Conservation (phyloP, 331 rosid genomes). For the Prunus yedoensis region DNA sequence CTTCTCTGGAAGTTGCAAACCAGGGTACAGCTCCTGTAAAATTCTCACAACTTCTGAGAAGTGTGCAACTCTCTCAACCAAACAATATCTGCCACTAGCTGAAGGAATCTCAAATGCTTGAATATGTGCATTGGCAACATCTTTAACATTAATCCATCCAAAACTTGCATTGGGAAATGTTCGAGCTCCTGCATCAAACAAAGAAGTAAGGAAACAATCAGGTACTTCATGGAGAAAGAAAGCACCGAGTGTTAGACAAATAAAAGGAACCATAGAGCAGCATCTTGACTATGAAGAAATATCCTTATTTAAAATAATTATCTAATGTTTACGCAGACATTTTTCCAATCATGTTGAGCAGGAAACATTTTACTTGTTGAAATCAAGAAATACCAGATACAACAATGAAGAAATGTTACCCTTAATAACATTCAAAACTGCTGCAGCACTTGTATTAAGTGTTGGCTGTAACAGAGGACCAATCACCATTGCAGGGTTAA, state of each 20-base stretch:
- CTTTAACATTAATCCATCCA: constrained; percentile 73
- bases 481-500: constrained; percentile 66
- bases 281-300: neutral
- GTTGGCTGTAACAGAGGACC: constrained; percentile 86
- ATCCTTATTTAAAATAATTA: neutral
- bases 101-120: constrained; percentile 71
- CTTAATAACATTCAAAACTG: constrained; percentile 44
- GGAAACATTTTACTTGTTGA: neutral
- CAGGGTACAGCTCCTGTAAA: constrained; percentile 53
- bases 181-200: constrained; percentile 49
- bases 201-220: neutral
- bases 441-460: constrained; percentile 56
- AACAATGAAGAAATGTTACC: constrained; percentile 39
- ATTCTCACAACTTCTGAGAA: constrained; percentile 44
- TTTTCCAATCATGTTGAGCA: neutral
- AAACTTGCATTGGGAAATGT: constrained; percentile 43
- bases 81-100: constrained; percentile 66
- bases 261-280: neutral
- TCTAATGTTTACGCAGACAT: neutral
- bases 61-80: constrained; percentile 54
- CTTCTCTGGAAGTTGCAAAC: constrained; percentile 52
- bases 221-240: neutral
- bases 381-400: neutral
- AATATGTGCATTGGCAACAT: constrained; percentile 71
- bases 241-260: neutral